Conservation (phyloP, 768 basidiomycete genomes). For the Solioccasus polychromus region DNA sequence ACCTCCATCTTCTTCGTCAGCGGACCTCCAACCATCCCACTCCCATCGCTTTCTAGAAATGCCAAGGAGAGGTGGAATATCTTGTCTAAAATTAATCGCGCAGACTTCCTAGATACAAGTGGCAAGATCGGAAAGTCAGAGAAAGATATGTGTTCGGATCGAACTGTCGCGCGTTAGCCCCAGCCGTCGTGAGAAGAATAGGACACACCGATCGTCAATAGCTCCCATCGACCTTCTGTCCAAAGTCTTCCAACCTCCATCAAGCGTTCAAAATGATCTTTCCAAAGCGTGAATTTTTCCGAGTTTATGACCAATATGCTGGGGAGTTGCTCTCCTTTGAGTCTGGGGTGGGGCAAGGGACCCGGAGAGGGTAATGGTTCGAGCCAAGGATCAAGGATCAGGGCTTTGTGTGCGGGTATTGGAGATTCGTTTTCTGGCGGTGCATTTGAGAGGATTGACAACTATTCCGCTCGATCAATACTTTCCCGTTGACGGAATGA, state of each 20-base stretch:
- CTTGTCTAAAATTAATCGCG: slow-evolving; percentile 22
- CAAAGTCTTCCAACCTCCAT: slow-evolving; percentile 52
- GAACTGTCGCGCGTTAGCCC: slow-evolving; percentile 14
- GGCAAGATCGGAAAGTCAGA: slow-evolving; percentile 31
- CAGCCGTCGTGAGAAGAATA: not conserved
- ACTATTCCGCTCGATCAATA: slow-evolving; percentile 30
- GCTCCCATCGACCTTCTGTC: slow-evolving; percentile 42
- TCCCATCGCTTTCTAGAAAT: slow-evolving; percentile 21
- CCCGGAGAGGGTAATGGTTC: slow-evolving; percentile 69
- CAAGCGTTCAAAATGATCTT: slow-evolving; percentile 63
- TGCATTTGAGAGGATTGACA: slow-evolving; percentile 53
- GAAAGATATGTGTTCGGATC: slow-evolving; percentile 25
- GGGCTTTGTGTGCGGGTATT: slow-evolving; percentile 54
- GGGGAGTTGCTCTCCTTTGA: slow-evolving; percentile 24
- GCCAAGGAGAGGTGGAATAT: slow-evolving; percentile 19
- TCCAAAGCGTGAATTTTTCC: slow-evolving; percentile 77
- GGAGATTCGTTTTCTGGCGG: slow-evolving; percentile 39
- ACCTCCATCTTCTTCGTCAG: slow-evolving; percentile 21
- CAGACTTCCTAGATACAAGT: slow-evolving; percentile 12
- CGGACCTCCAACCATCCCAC: not conserved
- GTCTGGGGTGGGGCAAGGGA: slow-evolving; percentile 27
- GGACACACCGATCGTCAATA: slow-evolving; percentile 50
- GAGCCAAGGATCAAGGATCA: slow-evolving; percentile 83
- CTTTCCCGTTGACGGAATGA: not conserved
- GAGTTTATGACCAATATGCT: slow-evolving; percentile 70